These are phyloP conservation scores for Pseudocercospora musae DNA, from an alignment of 2,329 filamentous ascomycete species.

Conservation along the genomic window DNA sequence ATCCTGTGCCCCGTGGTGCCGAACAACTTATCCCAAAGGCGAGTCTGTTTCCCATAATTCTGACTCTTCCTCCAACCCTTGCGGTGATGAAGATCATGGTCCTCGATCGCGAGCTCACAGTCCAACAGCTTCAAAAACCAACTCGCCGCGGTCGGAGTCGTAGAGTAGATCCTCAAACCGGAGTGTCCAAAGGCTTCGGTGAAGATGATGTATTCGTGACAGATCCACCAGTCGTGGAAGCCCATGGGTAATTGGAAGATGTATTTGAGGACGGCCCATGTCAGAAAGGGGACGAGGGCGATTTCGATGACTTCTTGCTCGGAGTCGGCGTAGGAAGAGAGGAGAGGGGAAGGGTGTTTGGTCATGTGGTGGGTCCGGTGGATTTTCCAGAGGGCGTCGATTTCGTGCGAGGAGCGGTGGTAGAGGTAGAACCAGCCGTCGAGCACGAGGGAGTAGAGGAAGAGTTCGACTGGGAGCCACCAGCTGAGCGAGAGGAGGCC, in stretches of 20 bases:
- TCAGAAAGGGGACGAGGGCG: constrained; percentile 41
- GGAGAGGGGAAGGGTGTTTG: constrained; percentile 45
- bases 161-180: constrained; percentile 39
- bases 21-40: constrained; percentile 36
- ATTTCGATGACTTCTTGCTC: constrained; percentile 47
- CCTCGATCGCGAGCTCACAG: constrained; percentile 43
- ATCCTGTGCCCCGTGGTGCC: constrained; percentile 34
- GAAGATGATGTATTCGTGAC: constrained; percentile 45
- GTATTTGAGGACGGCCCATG: constrained; percentile 38
- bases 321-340: constrained; percentile 43
- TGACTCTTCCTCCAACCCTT: constrained; percentile 40
- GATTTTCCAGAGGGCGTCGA: constrained; percentile 42
- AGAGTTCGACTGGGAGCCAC: constrained; percentile 41
- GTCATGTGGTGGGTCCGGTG: constrained; percentile 48
- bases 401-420: constrained; percentile 44
- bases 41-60: constrained; percentile 42
- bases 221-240: constrained; percentile 50
- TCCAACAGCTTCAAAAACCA: constrained; percentile 36
- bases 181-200: constrained; percentile 42
- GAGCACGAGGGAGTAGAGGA: constrained; percentile 43
- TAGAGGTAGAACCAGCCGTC: constrained; percentile 49
- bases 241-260: constrained; percentile 43
- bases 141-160: constrained; percentile 36
- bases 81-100: constrained; percentile 42
- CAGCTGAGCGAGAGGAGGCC: constrained; percentile 27